Evolutionary conservation across 2,329 filamentous ascomycete genomes (phyloP).

Genomic region (Mycosphaerella arachidis): DNA sequence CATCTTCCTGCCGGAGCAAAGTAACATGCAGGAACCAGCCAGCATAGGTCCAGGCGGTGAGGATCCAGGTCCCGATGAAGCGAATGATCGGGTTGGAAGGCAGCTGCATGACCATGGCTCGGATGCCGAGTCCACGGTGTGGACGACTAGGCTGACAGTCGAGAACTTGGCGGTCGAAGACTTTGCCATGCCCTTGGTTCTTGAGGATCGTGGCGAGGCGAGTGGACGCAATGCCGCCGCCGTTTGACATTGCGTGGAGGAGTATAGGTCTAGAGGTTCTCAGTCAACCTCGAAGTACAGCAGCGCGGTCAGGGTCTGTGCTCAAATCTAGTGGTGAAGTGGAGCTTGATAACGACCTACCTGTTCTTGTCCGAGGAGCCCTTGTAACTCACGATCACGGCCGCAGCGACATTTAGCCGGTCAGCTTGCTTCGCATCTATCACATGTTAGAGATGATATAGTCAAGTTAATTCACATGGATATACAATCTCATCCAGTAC

Average conservation of each 20-base stretch:
- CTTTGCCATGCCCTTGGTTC: not conserved
- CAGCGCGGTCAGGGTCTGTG: not conserved
- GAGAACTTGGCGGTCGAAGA: conserved; percentile 4
- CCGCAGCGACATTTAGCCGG: conserved; percentile 14
- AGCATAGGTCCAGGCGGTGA: not conserved
- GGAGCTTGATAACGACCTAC: not conserved
- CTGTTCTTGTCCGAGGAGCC: not conserved
- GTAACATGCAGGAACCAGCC: not conserved
- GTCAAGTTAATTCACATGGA: too few relatives aligned
- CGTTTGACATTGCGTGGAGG: conserved; percentile 35
- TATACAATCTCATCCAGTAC: not conserved
- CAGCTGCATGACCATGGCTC: conserved; percentile 4
- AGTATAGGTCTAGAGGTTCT: conserved; percentile 13
- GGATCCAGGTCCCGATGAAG: not conserved
- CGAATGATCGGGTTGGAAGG: not conserved
- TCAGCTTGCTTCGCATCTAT: conserved; percentile 3
- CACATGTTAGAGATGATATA: not conserved
- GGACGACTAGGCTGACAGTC: conserved; percentile 3
- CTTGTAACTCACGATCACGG: conserved; percentile 16
- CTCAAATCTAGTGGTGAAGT: not conserved
- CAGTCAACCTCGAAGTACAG: not conserved
- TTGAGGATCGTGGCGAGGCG: conserved; percentile 19
- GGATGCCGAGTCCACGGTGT: not conserved
- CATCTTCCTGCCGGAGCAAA: conserved; percentile 7
- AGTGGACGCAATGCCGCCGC: conserved; percentile 27